phyloP scores from a whole-genome alignment of 2,329 filamentous ascomycete species.

The Penicillium verrucosum region DNA sequence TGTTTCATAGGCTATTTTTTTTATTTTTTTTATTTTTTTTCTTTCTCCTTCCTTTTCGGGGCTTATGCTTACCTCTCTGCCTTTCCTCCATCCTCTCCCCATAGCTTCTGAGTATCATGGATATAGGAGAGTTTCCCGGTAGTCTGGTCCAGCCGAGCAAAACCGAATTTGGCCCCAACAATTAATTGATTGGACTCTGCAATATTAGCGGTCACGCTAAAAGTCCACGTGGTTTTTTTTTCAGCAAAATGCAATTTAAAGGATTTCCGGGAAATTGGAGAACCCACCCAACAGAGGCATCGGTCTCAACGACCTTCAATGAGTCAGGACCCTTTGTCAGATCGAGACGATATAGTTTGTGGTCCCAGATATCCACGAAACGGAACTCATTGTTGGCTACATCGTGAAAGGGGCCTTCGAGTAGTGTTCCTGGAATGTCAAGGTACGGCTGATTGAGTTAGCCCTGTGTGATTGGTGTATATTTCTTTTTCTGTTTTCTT shows the following conservation, averaged over 20 bases:
- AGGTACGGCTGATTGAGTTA: constrained; percentile 37
- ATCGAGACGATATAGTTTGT: constrained; percentile 69
- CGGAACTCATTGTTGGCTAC: constrained; percentile 40
- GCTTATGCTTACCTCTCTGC: constrained; percentile 41
- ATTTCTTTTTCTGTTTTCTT: background rate
- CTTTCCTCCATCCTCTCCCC: constrained; percentile 48
- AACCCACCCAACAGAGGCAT: constrained; percentile 52
- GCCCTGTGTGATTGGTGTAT: constrained; percentile 13
- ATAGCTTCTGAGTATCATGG: constrained; percentile 51
- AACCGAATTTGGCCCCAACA: constrained; percentile 76
- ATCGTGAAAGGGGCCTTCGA: constrained; percentile 43
- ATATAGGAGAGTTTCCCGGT: constrained; percentile 57
- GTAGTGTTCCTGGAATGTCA: constrained; percentile 37
- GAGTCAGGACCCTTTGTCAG: constrained; percentile 62
- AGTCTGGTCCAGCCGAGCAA: constrained; percentile 69
- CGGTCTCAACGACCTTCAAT: constrained; percentile 55
- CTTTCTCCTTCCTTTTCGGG: constrained; percentile 1
- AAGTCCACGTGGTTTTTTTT: constrained; percentile 13
- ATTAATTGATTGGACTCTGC: constrained; percentile 62
- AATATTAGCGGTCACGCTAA: constrained; percentile 74
- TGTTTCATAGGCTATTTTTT: background rate
- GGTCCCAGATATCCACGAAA: constrained; percentile 69
- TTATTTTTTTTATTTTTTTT: background rate
- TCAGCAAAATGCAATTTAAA: constrained; percentile 2
- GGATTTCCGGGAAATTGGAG: background rate